Conservation (phyloP, 73 alveolate genomes). For the Effrenium voratum region DNA sequence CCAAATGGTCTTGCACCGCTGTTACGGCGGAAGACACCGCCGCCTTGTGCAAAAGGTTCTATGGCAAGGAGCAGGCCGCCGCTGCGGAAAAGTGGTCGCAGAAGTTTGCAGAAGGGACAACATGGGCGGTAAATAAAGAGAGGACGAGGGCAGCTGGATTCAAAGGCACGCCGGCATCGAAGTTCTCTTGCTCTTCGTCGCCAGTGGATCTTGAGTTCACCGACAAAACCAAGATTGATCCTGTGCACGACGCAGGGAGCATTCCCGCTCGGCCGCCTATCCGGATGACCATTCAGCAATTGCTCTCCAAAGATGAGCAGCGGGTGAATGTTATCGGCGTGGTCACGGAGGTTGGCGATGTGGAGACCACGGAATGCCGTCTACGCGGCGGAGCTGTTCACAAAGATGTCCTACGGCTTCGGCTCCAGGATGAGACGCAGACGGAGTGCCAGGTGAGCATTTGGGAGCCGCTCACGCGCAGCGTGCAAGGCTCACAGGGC, state of each 20-base stretch:
- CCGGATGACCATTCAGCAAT: neutral
- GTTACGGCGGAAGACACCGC: neutral
- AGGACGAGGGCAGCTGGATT: neutral
- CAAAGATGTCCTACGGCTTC: neutral
- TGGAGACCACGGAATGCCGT: neutral
- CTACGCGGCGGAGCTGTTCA: neutral
- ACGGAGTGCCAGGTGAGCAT: neutral
- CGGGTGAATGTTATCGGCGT: neutral
- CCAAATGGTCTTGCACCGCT: constrained; percentile 2
- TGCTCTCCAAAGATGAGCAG: neutral
- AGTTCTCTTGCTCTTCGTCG: neutral
- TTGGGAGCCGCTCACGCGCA: neutral
- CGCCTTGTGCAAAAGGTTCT: neutral
- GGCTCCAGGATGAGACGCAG: neutral
- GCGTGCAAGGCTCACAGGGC: too few relatives aligned
- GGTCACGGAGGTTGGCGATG: neutral
- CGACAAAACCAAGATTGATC: neutral
- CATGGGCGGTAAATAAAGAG: neutral
- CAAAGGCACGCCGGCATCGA: constrained; percentile 4
- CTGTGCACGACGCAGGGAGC: neutral
- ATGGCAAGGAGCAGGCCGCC: neutral
- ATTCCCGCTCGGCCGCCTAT: neutral
- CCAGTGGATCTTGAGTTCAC: constrained; percentile 17
- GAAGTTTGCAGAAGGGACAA: neutral
- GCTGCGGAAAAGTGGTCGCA: neutral